Evolutionary conservation across 1,284 basidiomycete genomes (phyloP).

Genomic region (Erythrobasidium hasegawianum): DNA sequence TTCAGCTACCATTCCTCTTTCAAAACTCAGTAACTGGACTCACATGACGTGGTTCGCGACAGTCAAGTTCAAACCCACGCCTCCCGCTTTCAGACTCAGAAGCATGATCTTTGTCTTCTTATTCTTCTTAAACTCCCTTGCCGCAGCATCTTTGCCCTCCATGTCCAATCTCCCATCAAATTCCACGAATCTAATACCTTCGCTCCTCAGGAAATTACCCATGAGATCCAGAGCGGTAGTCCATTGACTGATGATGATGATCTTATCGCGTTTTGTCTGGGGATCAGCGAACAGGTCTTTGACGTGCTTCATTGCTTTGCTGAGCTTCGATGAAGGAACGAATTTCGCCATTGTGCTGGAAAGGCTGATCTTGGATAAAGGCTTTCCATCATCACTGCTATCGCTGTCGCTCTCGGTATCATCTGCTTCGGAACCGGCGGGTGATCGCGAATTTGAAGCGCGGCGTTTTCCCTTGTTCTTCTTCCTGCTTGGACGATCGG

Average conservation of each 20-base stretch:
- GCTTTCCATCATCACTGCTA: background rate
- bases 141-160: conserved; percentile 40
- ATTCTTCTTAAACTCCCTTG: conserved; percentile 56
- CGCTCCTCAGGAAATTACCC: conserved; percentile 57
- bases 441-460: background rate
- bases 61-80: conserved; percentile 44
- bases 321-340: background rate
- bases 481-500: conserved; percentile 1
- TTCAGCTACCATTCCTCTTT: too few species aligned
- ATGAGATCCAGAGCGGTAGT: conserved; percentile 53
- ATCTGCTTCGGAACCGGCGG: background rate
- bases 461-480: background rate
- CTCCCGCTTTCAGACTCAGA: conserved; percentile 39
- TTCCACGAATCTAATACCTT: conserved; percentile 57
- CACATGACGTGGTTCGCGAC: conserved; percentile 52
- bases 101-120: conserved; percentile 50
- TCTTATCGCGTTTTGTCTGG: conserved; percentile 5
- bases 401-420: background rate
- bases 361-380: background rate
- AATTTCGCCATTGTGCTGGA: background rate
- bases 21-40: too few species aligned
- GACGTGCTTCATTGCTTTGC: conserved; percentile 2
- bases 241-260: conserved; percentile 60
- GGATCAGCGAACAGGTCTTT: conserved; percentile 16
- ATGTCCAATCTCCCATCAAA: conserved; percentile 48